These are phyloP conservation scores for Boletus pseudopeckii DNA, from an alignment of 768 basidiomycete species.

Conservation along the genomic window DNA sequence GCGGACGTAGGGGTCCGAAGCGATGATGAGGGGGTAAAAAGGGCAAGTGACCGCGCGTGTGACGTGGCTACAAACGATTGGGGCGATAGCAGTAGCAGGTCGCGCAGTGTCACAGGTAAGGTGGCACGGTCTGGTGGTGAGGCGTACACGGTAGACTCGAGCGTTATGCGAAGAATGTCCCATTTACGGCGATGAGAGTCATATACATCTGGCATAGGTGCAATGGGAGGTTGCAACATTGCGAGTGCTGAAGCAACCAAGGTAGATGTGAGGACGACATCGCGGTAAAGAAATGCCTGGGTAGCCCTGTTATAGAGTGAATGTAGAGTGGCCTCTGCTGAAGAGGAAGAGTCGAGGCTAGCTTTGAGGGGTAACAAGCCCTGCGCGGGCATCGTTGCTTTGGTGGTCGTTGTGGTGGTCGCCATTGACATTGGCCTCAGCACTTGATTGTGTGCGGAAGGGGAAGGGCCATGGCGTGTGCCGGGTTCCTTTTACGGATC, in stretches of 20 bases:
- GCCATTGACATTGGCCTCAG: constrained; percentile 45
- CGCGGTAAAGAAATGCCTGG: constrained; percentile 73
- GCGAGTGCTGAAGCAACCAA: constrained; percentile 68
- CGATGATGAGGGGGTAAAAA: constrained; percentile 57
- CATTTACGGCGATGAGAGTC: constrained; percentile 67
- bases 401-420: constrained; percentile 40
- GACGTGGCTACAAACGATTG: constrained; percentile 53
- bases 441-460: constrained; percentile 24
- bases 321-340: constrained; percentile 52
- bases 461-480: neutral
- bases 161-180: constrained; percentile 83
- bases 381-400: constrained; percentile 19
- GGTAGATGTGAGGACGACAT: constrained; percentile 61
- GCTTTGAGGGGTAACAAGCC: constrained; percentile 38
- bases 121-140: constrained; percentile 40
- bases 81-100: constrained; percentile 54
- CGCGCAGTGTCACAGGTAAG: constrained; percentile 52
- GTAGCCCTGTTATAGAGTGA: constrained; percentile 76
- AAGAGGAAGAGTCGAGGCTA: constrained; percentile 10
- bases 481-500: neutral
- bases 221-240: constrained; percentile 45
- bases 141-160: constrained; percentile 70
- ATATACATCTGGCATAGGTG: constrained; percentile 36
- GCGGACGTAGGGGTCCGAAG: constrained; percentile 43
- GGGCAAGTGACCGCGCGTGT: constrained; percentile 59